Evolutionary conservation across 192 early-diverging fungal species (phyloP).

Genomic region (Chytriomyces confervae): DNA sequence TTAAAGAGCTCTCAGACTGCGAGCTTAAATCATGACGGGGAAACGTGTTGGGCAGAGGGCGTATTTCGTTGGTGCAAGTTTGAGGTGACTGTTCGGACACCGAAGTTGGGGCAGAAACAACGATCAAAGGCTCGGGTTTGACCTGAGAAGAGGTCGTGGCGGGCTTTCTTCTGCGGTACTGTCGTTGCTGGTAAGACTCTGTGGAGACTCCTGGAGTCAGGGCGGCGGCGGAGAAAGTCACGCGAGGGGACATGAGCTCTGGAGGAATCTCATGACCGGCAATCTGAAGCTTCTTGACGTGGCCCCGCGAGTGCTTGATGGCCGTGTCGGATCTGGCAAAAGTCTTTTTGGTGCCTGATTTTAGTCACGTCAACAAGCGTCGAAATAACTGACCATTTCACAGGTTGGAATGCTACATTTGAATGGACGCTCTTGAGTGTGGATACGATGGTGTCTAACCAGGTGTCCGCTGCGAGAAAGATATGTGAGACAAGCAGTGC

Average conservation of each 20-base stretch:
- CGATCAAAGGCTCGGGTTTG: too few relatives aligned
- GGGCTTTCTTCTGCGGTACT: background rate
- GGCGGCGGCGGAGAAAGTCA: background rate
- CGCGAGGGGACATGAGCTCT: constrained; percentile 6
- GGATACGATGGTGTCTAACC: constrained; percentile 18
- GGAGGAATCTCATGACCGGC: constrained; percentile 21
- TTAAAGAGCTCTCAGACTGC: too few relatives aligned
- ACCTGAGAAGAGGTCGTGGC: background rate
- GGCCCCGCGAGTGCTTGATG: constrained; percentile 23
- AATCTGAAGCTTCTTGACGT: constrained; percentile 25
- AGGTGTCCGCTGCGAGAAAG: constrained; percentile 20
- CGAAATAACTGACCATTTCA: constrained; percentile 12
- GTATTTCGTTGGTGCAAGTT: too few relatives aligned
- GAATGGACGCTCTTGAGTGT: constrained; percentile 27
- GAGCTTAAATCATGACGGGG: too few relatives aligned
- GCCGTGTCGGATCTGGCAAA: constrained; percentile 30
- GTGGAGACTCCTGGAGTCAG: background rate
- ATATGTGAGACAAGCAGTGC: background rate
- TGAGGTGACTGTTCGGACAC: too few relatives aligned
- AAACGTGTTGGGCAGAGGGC: too few relatives aligned
- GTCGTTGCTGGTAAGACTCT: background rate
- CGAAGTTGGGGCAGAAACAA: too few relatives aligned
- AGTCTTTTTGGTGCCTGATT: background rate
- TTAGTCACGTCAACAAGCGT: background rate
- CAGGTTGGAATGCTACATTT: constrained; percentile 21